Evolutionary conservation across 768 basidiomycete species (phyloP), one percentile per base, ranked within the genome.

Genomic region (Fistulinella prunicolor): DNA sequence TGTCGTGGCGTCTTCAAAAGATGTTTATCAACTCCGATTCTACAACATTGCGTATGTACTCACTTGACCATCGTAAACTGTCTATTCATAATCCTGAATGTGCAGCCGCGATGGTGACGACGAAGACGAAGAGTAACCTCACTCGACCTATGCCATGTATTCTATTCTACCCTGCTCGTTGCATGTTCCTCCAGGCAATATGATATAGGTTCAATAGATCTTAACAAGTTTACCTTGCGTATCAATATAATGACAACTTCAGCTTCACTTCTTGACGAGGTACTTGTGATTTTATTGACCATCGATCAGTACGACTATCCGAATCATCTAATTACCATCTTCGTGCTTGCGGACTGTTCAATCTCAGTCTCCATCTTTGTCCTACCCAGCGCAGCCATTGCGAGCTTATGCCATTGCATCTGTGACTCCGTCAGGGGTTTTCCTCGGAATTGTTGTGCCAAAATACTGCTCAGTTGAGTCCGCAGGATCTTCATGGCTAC

Each of bases 11-110:
- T 85, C 92, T 24, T 79, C 83, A 45, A 96, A 97, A 77, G 91
- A 96, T 68, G 81, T 79, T 61, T 99, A 97, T 74, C 85, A 94
- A 64, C 85, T 99, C 57, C 82, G 86, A 59, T 95, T 94, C 87
- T 94, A 89, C 78, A 93, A 92, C 68, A 88, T 93, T 53, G 85
- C 85, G 87, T 87, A 74, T 51, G 86, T 77, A 16, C 12, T 37
- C 20, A 14, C 10, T 23, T 30, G 6, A n/a, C 0, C 30, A 12
- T 24, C 14, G 23, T 28, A 6, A 22, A n/a, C 28, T 22, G 4
- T 34, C n/a, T 37, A 22, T 19, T 56, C 36, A 48, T 43, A 19
- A 10, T 44, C 24, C 44, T 43, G 10, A 16, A 48, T 38, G 2
- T 34, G 9, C 42, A 77, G 77, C 49, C 70, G 68, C 38, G 74